These are phyloP conservation scores for Mortierella sp. DNA, from an alignment of 371 early-diverging fungal genomes.

Conservation along the genomic window DNA sequence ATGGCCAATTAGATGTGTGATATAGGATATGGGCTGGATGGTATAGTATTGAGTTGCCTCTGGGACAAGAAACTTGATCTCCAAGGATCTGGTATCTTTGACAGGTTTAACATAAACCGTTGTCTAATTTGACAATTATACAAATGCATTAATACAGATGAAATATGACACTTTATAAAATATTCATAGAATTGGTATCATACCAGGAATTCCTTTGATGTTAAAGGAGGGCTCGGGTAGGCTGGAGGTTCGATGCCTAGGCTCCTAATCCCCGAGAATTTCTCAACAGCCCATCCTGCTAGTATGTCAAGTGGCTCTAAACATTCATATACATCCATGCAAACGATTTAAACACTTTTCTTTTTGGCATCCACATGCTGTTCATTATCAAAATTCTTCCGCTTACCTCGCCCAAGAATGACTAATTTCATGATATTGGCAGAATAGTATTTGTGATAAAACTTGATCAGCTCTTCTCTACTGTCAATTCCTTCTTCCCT, in stretches of 20 bases:
- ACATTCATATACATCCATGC: background rate
- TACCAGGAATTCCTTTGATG: conserved; percentile 76
- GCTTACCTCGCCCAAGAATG: conserved; percentile 85
- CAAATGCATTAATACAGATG: too few relatives aligned
- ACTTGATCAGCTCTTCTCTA: conserved; percentile 84
- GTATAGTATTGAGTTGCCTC: conserved; percentile 67
- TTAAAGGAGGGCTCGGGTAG: conserved; percentile 79
- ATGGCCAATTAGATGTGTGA: conserved; percentile 82
- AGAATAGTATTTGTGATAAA: conserved; percentile 90
- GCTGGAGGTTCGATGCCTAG: conserved; percentile 74
- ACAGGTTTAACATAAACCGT: conserved; percentile 77
- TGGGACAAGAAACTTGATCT: conserved; percentile 86
- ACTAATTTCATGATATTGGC: conserved; percentile 94
- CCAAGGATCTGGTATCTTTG: conserved; percentile 79
- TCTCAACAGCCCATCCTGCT: conserved; percentile 80
- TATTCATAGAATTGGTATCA: background rate
- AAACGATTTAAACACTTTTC: background rate
- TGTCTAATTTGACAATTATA: background rate
- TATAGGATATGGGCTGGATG: conserved; percentile 71
- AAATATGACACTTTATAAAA: background rate
- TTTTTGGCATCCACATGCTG: background rate
- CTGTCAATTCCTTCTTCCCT: conserved; percentile 77
- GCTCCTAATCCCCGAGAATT: conserved; percentile 80
- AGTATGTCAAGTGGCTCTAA: conserved; percentile 85
- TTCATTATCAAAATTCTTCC: background rate